A percentile compares a stretch with the other conserved stretches of the same genome.
Conservation (phyloP, 2,329 filamentous ascomycete species). For the Phialophora verrucosa region DNA sequence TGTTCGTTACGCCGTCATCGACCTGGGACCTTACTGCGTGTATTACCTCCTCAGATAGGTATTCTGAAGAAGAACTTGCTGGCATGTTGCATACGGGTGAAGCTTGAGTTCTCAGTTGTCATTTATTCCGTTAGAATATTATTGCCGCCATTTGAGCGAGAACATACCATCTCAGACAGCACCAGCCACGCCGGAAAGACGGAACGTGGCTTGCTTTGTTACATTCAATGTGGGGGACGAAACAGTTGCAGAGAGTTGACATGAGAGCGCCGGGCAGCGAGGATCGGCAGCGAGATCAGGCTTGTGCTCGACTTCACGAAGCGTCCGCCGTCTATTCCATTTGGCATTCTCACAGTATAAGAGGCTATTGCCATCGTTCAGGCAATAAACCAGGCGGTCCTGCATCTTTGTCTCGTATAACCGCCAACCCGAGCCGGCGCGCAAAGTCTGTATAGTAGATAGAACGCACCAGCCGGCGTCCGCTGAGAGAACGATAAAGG, state of each 20-base stretch:
- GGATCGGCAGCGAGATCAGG: too few species aligned
- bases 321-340: background rate
- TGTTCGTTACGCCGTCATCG: background rate
- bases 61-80: background rate
- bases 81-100: background rate
- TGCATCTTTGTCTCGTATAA: too few species aligned
- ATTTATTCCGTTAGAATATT: background rate
- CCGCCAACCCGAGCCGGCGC: too few species aligned
- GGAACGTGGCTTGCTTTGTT: background rate
- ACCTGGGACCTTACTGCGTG: background rate
- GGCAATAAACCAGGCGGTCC: too few species aligned
- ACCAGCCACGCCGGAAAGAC: background rate
- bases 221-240: too few species aligned
- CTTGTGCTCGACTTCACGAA: background rate
- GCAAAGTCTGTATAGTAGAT: too few species aligned
- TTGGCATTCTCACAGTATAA: background rate
- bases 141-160: too few species aligned
- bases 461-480: too few species aligned
- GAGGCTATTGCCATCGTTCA: background rate
- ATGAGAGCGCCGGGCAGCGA: too few species aligned
- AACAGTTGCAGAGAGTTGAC: background rate
- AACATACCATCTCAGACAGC: background rate
- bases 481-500: too few species aligned
- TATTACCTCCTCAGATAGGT: background rate
- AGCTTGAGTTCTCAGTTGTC: background rate